These are phyloP conservation scores for Neofusicoccum kwambonambiense DNA, from an alignment of 2,329 filamentous ascomycete species.

Conservation along the genomic window DNA sequence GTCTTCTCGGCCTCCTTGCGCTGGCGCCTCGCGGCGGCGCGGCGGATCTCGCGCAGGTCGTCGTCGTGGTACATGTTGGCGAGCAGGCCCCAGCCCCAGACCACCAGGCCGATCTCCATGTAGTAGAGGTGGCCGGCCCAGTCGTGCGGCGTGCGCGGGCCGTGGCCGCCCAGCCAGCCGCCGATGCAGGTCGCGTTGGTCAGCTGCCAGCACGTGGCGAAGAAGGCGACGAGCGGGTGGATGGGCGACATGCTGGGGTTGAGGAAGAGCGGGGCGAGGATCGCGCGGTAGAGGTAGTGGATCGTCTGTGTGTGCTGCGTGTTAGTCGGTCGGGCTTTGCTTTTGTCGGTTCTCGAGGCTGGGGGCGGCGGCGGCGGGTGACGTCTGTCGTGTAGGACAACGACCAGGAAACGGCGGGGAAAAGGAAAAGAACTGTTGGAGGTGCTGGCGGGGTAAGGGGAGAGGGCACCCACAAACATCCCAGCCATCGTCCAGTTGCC, in stretches of 20 bases:
- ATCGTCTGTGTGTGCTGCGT: conserved; percentile 47
- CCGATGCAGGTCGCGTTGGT: conserved; percentile 76
- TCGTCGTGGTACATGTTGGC: conserved; percentile 90
- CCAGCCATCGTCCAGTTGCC: conserved; percentile 74
- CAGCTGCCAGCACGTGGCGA: conserved; percentile 72
- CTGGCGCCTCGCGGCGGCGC: conserved; percentile 63
- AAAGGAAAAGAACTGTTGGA: too few species aligned
- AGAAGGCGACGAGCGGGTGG: conserved; percentile 64
- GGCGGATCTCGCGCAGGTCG: conserved; percentile 80
- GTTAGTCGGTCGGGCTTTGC: too few species aligned
- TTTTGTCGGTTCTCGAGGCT: too few species aligned
- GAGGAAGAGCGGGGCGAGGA: conserved; percentile 73
- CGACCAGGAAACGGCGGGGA: too few species aligned
- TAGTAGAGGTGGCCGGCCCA: conserved; percentile 47
- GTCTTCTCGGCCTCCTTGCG: conserved; percentile 48
- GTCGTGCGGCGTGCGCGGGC: conserved; percentile 59
- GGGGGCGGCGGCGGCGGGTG: too few species aligned
- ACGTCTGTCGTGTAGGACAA: too few species aligned
- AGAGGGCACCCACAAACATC: conserved; percentile 53
- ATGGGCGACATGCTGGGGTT: conserved; percentile 94
- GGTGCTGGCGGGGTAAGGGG: not conserved
- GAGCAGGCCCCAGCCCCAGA: conserved; percentile 75
- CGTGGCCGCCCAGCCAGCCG: conserved; percentile 80
- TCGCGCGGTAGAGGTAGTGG: conserved; percentile 88
- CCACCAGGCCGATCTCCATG: conserved; percentile 62